Conservation (phyloP, 352 stramenopile genomes). For the Phytopythium mirpurense region DNA sequence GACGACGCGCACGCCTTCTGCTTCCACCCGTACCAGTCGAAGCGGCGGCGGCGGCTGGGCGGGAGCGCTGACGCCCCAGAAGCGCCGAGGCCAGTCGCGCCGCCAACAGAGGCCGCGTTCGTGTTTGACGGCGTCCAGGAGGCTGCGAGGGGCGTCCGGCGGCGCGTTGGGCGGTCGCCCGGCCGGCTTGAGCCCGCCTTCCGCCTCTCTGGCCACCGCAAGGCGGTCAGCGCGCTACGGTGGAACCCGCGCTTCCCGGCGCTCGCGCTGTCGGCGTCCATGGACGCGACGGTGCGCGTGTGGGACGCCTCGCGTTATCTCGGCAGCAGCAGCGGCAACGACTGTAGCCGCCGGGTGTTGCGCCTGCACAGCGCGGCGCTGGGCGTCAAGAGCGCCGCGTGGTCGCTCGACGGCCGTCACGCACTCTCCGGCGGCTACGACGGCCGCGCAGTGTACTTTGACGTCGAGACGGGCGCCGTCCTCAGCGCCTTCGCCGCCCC, state of each 20-base stretch:
- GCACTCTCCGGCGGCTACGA: slow-evolving; percentile 49
- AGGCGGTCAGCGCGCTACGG: slow-evolving; percentile 29
- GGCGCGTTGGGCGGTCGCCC: neutral
- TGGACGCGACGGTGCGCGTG: slow-evolving; percentile 46
- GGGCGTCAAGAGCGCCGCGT: slow-evolving; percentile 50
- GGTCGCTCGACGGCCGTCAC: slow-evolving; percentile 36
- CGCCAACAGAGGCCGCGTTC: neutral
- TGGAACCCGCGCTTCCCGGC: slow-evolving; percentile 31
- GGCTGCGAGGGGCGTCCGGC: neutral
- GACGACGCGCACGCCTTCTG: slow-evolving; percentile 16
- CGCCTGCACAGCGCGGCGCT: slow-evolving; percentile 24
- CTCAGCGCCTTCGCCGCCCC: slow-evolving; percentile 1
- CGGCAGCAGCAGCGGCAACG: too few species aligned
- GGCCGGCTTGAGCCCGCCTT: neutral
- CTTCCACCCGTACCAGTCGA: slow-evolving; percentile 28
- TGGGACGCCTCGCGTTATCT: slow-evolving; percentile 32
- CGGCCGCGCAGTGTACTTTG: slow-evolving; percentile 15
- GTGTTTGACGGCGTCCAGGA: neutral
- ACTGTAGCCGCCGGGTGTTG: slow-evolving; percentile 7
- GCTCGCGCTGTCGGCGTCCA: slow-evolving; percentile 53
- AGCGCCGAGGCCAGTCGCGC: too few species aligned
- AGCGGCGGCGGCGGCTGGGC: slow-evolving; percentile 12
- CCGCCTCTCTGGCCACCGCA: slow-evolving; percentile 24
- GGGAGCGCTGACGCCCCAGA: neutral
- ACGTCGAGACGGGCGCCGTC: slow-evolving; percentile 27